Base-by-base conservation (phyloP, 2,329 filamentous ascomycete species). In the Phialocephala subalpina region DNA sequence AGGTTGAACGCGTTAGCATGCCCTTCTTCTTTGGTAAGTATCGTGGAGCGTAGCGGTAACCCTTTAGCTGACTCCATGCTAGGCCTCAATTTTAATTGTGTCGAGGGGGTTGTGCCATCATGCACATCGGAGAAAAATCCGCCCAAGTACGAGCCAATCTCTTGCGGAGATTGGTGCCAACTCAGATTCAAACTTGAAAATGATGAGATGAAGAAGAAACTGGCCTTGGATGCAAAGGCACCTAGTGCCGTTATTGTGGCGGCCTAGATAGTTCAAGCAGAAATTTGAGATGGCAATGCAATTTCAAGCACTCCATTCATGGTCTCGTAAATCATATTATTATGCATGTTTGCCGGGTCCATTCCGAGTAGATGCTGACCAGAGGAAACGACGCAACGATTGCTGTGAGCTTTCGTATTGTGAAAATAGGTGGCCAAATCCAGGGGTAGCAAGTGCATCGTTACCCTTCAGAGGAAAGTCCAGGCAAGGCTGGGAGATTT, bases 11-110 rank as follows among this genome's bases (percentile, higher is more conserved):
- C 16, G 82, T 84, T 49, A 85, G 82, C 0, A 85, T 87, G 82
- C 84, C 84, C 0, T 87, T 87, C 72, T 87, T 87, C 74, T 83
- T 87, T 60, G 82, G 82, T 80, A 72, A 67, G 73, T 36, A 35
- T 20, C 22, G 6, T 9, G 1, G 5, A 27, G 4, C 12, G 18
- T 3, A 27, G 25, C 5, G 12, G 25, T 7, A 29, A 52, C 1
- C 5, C 9, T 33, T 33, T 22, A 53, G 18, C 25, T 53, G 49
- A 53, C 49, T 53, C 29, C 25, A 53, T 29, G 49, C 0, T 22
- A 69, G 82, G 82, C 0, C 81, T 86, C 64, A 85, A 86, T 69
- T 83, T 83, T 58, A 83, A 87, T 61, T 82, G 82, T 35, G 80
- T 82, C 20, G 82, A 82, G 63, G 78, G 79, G 8, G 82, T 86